A percentile compares a stretch with the other conserved stretches of the same genome.
phyloP scores from a whole-genome alignment of 768 basidiomycete genomes.

The Gloeopeniophorella convolvens region DNA sequence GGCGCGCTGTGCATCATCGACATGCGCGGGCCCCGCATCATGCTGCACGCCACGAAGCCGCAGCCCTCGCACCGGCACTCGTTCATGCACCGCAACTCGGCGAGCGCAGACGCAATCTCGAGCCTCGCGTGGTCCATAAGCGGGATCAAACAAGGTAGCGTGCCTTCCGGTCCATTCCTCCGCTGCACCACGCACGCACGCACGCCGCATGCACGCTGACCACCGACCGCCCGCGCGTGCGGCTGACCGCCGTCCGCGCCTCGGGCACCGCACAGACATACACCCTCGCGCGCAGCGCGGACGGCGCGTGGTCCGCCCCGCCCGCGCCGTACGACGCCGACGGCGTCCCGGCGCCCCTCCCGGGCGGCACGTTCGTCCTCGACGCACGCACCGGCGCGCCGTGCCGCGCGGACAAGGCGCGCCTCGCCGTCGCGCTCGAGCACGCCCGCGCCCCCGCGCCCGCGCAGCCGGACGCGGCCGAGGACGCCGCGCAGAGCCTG shows the following conservation, averaged over 20 bases:
- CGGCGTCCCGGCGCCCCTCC: constrained; percentile 39
- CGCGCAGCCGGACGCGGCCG: constrained; percentile 14
- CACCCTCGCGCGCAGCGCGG: constrained; percentile 37
- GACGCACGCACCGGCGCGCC: constrained; percentile 45
- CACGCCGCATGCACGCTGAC: too few relatives aligned
- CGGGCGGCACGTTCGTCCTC: constrained; percentile 46
- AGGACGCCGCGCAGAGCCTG: constrained; percentile 31
- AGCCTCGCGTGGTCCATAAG: constrained; percentile 65
- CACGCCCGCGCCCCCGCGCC: too few relatives aligned
- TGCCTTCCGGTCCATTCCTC: constrained; percentile 4
- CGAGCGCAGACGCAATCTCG: constrained; percentile 39
- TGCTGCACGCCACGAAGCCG: constrained; percentile 44
- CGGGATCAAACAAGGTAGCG: constrained; percentile 47
- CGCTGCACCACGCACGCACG: too few relatives aligned
- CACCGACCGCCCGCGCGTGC: constrained; percentile 44
- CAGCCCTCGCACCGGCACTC: constrained; percentile 34
- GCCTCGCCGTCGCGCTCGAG: constrained; percentile 34
- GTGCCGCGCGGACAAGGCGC: constrained; percentile 38
- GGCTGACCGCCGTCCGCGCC: constrained; percentile 53
- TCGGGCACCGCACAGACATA: constrained; percentile 59
- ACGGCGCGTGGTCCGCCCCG: constrained; percentile 29
- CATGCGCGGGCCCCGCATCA: constrained; percentile 64
- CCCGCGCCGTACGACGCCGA: constrained; percentile 34
- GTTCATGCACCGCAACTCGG: constrained; percentile 30
- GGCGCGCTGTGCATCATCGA: constrained; percentile 61